Conservation (phyloP, 148 eudicot species). For the Silene uniflora region DNA sequence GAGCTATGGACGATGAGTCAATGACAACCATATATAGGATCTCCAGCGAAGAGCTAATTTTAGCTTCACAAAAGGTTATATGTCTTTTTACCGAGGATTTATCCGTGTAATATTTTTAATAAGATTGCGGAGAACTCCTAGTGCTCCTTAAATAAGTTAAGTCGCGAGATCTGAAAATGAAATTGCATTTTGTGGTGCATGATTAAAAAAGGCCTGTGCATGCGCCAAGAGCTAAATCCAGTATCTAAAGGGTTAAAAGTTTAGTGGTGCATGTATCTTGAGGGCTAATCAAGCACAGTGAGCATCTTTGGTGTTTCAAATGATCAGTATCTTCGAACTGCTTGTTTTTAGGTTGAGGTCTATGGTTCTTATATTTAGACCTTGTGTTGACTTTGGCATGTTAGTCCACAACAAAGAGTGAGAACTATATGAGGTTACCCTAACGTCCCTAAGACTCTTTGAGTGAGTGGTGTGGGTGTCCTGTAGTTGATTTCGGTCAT, state of each 20-base stretch:
- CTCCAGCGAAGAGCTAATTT: not conserved
- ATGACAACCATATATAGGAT: not conserved
- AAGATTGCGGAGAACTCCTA: not conserved
- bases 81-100: not conserved
- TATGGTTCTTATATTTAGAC: not conserved
- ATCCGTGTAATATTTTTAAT: not conserved
- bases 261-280: conserved; percentile 4
- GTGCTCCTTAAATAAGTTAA: not conserved
- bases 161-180: not conserved
- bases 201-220: not conserved
- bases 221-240: not conserved
- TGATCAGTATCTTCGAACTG: not conserved
- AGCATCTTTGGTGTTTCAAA: not conserved
- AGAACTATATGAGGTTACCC: conserved; percentile 1
- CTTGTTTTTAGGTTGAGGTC: not conserved
- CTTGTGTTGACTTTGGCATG: not conserved
- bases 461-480: not conserved
- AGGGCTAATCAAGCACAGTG: conserved; percentile 5
- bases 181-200: not conserved
- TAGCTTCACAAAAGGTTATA: not conserved
- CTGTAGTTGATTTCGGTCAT: not conserved
- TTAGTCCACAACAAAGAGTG: not conserved
- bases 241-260: not conserved
- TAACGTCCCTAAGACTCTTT: not conserved
- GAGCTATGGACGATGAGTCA: not conserved